phyloP scores from a whole-genome alignment of 371 early-diverging fungal genomes.

The Umbelopsis sp. region DNA sequence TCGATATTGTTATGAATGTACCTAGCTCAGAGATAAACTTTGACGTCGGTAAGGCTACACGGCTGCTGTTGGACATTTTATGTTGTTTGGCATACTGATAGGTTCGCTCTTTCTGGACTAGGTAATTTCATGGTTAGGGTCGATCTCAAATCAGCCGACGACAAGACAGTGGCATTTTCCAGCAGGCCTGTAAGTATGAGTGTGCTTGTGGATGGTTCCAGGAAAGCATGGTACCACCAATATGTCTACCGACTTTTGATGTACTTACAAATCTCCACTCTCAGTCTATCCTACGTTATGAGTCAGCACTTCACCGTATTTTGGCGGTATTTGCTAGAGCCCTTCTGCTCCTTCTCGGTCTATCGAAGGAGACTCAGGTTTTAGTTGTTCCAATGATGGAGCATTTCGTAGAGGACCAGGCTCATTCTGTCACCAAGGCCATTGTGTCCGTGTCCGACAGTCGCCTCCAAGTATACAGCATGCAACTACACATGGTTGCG shows the following conservation, averaged over 20 bases:
- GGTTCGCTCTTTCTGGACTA: not conserved
- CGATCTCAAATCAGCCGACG: constrained; percentile 59
- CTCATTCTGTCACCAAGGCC: constrained; percentile 68
- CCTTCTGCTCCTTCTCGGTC: constrained; percentile 71
- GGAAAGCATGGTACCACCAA: no score
- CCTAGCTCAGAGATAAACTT: constrained; percentile 84
- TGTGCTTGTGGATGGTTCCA: not conserved
- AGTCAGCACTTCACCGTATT: constrained; percentile 68
- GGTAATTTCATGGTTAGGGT: constrained; percentile 88
- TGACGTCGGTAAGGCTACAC: constrained; percentile 49
- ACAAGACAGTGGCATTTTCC: constrained; percentile 51
- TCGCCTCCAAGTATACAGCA: constrained; percentile 74
- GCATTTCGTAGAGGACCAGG: constrained; percentile 65
- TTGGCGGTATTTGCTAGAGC: constrained; percentile 66
- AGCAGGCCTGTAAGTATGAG: constrained; percentile 66
- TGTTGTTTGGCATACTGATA: not conserved
- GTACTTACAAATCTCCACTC: no score
- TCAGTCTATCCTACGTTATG: constrained; percentile 77
- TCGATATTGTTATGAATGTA: constrained; percentile 75
- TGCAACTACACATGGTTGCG: constrained; percentile 71
- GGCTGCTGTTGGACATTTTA: not conserved
- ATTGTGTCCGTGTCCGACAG: constrained; percentile 64
- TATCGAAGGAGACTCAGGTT: constrained; percentile 68
- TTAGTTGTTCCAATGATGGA: constrained; percentile 74
- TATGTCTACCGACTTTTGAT: no score